Evolutionary conservation across 257 asterid species (phyloP), one percentile per base, ranked within the genome.

Genomic region (Scutellaria minor): DNA sequence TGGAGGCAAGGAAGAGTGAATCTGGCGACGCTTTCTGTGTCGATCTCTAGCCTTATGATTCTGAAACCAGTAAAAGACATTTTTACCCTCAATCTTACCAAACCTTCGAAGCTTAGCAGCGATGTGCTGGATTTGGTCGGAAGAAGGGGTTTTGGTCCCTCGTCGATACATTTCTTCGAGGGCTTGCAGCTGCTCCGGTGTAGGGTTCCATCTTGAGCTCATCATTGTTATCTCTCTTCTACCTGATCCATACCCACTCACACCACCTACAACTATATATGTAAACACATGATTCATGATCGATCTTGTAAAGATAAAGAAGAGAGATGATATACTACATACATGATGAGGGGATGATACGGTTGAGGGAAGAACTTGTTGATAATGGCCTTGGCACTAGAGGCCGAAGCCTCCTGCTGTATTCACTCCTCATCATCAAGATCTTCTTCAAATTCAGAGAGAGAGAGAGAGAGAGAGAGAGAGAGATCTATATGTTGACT

Each of bases 31-130:
- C 39, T 81, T 81, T 15, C 77, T 86, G 79, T 85, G 96, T 9
- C 91, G 73, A 13, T 90, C 96, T 77, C 96, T 90, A 0, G 96
- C 95, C 50, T 90, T 90, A 57, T 90, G 96, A 66, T 90, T 90
- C 73, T 90, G 95, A 62, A 88, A 90, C 96, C 96, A 90, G 52
- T 88, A 90, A 60, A 90, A 90, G 53, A 90, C 96, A 79, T 90
- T 90, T 62, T 90, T 90, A 40, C 90, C 95, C 72, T 90, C 89
- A 44, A 90, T 86, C 31, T 84, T 88, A 2, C 97, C 93, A 41
- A 86, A 88, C 35, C 76, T 83, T 14, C 84, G 69, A 27, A 90
- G 89, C 76, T 80, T 87, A 7, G 82, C 80, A 4, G 88, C 82
- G 20, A 90, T 90, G 6, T 83, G 85, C 57, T 84, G 89, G 75